Evolutionary conservation across 805 yeast species (phyloP).

Genomic region (Wickerhamomyces bovis): DNA sequence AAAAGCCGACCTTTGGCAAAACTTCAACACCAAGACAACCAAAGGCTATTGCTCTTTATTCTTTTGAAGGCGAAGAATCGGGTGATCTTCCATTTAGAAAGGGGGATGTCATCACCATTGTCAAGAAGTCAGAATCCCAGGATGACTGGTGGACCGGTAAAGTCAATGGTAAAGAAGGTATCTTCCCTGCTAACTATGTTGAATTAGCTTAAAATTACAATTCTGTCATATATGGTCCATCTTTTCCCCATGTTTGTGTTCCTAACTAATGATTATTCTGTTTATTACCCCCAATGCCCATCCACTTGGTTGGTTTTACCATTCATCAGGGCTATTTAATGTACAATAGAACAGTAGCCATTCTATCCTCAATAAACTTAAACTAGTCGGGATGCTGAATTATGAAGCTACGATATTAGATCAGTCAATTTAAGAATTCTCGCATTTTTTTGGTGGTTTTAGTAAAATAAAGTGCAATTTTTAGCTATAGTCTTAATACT

Average conservation of each 20-base stretch:
- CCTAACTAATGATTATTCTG: neutral
- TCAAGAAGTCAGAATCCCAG: conserved; percentile 78
- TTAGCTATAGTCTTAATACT: too few relatives aligned
- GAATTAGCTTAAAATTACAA: conserved; percentile 43
- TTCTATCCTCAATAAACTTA: too few relatives aligned
- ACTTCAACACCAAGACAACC: conserved; percentile 34
- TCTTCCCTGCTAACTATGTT: conserved; percentile 96
- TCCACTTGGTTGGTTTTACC: too few relatives aligned
- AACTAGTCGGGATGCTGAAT: too few relatives aligned
- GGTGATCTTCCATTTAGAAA: conserved; percentile 91
- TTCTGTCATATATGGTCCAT: neutral
- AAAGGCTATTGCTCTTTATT: conserved; percentile 85
- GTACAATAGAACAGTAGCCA: too few relatives aligned
- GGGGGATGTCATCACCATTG: conserved; percentile 87
- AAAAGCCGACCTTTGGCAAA: conserved; percentile 33
- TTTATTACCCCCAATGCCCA: neutral
- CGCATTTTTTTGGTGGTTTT: neutral
- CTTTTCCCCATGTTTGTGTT: neutral
- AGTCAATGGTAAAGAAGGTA: conserved; percentile 77
- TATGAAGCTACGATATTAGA: too few relatives aligned
- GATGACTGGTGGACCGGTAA: conserved; percentile 99
- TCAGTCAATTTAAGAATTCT: too few relatives aligned
- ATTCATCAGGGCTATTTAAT: neutral
- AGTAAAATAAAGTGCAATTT: neutral
- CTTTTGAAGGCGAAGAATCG: conserved; percentile 87